phyloP scores from a whole-genome alignment of 179 eudicot genomes.

The Kewa caespitosa region DNA sequence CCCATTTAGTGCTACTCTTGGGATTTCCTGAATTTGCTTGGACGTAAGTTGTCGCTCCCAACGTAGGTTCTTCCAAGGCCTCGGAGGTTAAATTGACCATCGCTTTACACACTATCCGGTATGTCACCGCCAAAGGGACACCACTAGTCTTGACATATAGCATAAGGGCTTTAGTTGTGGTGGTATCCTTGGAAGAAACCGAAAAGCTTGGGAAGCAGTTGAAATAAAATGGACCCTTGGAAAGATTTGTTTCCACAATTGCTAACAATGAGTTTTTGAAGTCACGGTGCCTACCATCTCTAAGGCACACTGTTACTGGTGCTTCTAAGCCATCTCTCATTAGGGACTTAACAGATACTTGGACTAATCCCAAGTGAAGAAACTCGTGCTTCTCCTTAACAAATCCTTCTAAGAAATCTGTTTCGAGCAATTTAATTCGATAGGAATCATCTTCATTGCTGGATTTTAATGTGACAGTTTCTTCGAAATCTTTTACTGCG shows the following conservation, averaged over 20 bases:
- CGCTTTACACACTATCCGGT: constrained; percentile 28
- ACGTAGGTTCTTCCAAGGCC: constrained; percentile 14
- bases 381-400: constrained; percentile 11
- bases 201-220: constrained; percentile 26
- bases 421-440: neutral
- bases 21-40: neutral
- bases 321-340: constrained; percentile 25
- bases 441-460: neutral
- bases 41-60: constrained; percentile 21
- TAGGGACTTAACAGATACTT: constrained; percentile 31
- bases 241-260: constrained; percentile 18
- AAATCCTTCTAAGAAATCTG: neutral
- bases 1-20: constrained; percentile 18
- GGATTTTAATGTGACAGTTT: constrained; percentile 9
- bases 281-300: constrained; percentile 24
- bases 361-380: constrained; percentile 33
- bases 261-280: constrained; percentile 28
- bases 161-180: neutral
- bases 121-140: constrained; percentile 22
- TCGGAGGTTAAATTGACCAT: constrained; percentile 24
- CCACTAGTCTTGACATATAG: constrained; percentile 9
- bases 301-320: constrained; percentile 22
- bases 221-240: constrained; percentile 26
- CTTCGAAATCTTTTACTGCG: constrained; percentile 14
- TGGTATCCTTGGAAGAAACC: constrained; percentile 3